Percentiles rank a stretch among this genome's conserved stretches.
phyloP scores from a whole-genome alignment of 305 asterid genomes.

The Rubia tinctorum region DNA sequence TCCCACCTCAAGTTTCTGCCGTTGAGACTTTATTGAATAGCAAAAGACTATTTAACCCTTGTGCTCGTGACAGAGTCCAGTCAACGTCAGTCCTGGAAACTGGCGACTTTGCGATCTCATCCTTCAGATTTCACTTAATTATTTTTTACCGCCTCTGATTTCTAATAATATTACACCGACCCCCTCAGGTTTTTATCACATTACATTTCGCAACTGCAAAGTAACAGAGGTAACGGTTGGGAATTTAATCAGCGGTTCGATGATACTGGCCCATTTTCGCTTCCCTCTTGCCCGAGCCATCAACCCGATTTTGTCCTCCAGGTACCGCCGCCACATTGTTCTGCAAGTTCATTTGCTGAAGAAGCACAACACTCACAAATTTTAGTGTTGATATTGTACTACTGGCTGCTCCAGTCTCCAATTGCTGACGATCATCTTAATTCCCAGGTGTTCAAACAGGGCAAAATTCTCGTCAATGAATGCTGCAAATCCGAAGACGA shows the following conservation, averaged over 20 bases:
- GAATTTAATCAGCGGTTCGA: background rate
- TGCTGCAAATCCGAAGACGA: constrained; percentile 36
- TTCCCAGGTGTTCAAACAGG: constrained; percentile 30
- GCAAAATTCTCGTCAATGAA: constrained; percentile 24
- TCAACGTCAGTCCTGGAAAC: background rate
- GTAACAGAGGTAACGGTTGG: background rate
- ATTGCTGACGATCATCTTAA: background rate
- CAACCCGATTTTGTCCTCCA: constrained; percentile 21
- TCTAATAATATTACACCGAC: background rate
- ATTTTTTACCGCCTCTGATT: background rate
- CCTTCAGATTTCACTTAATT: background rate
- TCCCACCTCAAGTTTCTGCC: too few species aligned
- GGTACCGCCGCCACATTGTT: constrained; percentile 27
- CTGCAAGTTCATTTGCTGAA: background rate
- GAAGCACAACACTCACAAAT: background rate
- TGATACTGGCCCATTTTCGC: constrained; percentile 15
- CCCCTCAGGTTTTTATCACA: background rate
- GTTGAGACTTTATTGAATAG: too few species aligned
- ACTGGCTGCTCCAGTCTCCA: background rate
- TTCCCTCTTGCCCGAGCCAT: constrained; percentile 28
- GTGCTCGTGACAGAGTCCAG: too few species aligned
- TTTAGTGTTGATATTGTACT: background rate
- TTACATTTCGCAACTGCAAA: background rate
- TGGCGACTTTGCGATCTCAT: background rate
- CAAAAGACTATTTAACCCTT: too few species aligned